Percentiles rank a stretch among this genome's conserved stretches.
These are phyloP conservation scores for Aspergillus flavus DNA, from an alignment of 2,329 filamentous ascomycete species.

Conservation along the genomic window DNA sequence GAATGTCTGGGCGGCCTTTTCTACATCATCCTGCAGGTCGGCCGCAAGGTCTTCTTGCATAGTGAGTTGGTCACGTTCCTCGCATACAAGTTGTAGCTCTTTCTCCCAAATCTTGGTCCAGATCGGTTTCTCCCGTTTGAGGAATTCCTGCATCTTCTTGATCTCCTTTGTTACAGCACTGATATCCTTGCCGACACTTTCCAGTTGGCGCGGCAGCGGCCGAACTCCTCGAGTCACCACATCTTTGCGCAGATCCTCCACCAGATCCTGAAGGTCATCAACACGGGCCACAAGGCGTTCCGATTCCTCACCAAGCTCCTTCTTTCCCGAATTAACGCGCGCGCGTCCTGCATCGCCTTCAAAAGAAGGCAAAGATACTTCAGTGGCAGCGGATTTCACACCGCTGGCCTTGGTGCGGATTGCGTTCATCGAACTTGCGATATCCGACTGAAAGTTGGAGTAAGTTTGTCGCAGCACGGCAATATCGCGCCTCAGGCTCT, in stretches of 20 bases:
- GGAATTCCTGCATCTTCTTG: constrained; percentile 90
- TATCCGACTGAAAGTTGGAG: constrained; percentile 83
- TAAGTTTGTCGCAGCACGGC: constrained; percentile 93
- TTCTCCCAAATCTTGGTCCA: constrained; percentile 99
- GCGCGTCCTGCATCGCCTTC: constrained; percentile 78
- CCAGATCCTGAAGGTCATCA: constrained; percentile 94
- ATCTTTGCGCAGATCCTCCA: constrained; percentile 96
- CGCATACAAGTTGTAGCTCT: constrained; percentile 92
- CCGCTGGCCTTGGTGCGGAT: constrained; percentile 79
- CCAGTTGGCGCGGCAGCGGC: constrained; percentile 85
- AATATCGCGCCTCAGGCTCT: constrained; percentile 81
- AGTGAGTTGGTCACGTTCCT: constrained; percentile 90
- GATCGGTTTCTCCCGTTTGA: constrained; percentile 87
- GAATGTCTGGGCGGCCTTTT: constrained; percentile 92
- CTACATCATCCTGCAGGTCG: constrained; percentile 90
- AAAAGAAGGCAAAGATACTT: constrained; percentile 69
- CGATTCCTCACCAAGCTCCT: constrained; percentile 81
- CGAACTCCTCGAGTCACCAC: constrained; percentile 91
- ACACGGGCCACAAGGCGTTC: constrained; percentile 89
- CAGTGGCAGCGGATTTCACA: constrained; percentile 75
- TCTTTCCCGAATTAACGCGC: constrained; percentile 85
- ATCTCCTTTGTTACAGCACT: constrained; percentile 78
- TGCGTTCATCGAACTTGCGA: constrained; percentile 81
- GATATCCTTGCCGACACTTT: constrained; percentile 87
- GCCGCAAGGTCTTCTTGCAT: constrained; percentile 94